Evolutionary conservation across 164 flowering plant genomes (phyloP).

Genomic region (Paratinospora sagittata): DNA sequence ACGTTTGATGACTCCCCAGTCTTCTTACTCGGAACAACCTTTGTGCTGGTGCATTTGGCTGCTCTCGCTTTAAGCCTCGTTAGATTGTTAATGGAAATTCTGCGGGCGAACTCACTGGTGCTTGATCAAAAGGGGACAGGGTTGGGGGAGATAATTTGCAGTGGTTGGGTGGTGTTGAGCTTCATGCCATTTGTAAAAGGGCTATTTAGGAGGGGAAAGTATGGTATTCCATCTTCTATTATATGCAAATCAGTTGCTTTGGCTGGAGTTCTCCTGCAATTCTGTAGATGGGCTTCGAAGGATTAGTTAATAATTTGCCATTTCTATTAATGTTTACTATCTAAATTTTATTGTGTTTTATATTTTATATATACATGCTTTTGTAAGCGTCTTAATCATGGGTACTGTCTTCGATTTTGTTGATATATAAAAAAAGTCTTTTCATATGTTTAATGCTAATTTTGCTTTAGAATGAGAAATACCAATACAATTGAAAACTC

Average conservation of each 20-base stretch:
- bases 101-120: too few relatives aligned
- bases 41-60: constrained; percentile 33
- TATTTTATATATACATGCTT: too few relatives aligned
- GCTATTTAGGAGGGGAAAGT: constrained; percentile 38
- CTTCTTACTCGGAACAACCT: constrained; percentile 33
- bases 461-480: too few relatives aligned
- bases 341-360: too few relatives aligned
- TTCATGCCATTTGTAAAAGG: constrained; percentile 50
- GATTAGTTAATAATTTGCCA: too few relatives aligned
- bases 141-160: constrained; percentile 34
- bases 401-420: too few relatives aligned
- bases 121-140: constrained; percentile 20
- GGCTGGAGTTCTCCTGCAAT: constrained; percentile 29
- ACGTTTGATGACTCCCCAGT: constrained; percentile 44
- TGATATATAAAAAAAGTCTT: too few relatives aligned
- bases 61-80: constrained; percentile 19
- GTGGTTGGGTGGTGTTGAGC: constrained; percentile 32
- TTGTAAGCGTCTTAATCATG: too few relatives aligned
- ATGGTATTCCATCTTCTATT: constrained; percentile 46
- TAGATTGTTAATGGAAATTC: too few relatives aligned
- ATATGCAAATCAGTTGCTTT: constrained; percentile 34
- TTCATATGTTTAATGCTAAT: too few relatives aligned
- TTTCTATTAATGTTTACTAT: too few relatives aligned
- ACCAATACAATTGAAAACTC: too few relatives aligned
- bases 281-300: neutral